Percentiles rank a stretch among this genome's conserved stretches.
Evolutionary conservation across 2,329 filamentous ascomycete genomes (phyloP).

Genomic region (Calonectria leucothoes): DNA sequence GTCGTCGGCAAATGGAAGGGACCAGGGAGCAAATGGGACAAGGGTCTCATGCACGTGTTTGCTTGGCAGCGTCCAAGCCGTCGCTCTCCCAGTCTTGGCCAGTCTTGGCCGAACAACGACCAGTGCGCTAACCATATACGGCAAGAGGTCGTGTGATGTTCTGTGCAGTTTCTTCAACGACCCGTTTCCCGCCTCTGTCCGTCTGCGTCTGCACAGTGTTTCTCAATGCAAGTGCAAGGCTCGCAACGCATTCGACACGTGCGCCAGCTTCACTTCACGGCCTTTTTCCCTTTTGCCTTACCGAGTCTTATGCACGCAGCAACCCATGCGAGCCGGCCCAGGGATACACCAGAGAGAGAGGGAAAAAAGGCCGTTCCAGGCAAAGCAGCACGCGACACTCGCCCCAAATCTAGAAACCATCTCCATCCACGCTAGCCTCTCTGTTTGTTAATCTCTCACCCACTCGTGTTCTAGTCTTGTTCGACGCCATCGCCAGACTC

Average conservation of each 20-base stretch:
- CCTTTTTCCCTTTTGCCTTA: conserved; percentile 5
- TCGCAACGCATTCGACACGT: neutral
- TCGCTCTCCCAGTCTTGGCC: conserved; percentile 22
- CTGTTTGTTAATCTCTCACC: conserved; percentile 16
- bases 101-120: conserved; percentile 15
- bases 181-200: neutral
- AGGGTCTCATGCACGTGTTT: conserved; percentile 26
- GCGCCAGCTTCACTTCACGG: neutral
- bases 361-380: neutral
- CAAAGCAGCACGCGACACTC: conserved; percentile 1
- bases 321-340: neutral
- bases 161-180: neutral
- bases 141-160: conserved; percentile 29
- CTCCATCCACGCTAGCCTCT: neutral
- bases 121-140: conserved; percentile 10
- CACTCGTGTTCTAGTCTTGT: neutral
- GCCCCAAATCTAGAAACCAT: neutral
- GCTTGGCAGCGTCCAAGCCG: conserved; percentile 23
- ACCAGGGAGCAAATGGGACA: conserved; percentile 9
- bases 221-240: neutral
- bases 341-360: neutral
- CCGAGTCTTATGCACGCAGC: neutral
- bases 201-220: neutral
- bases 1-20: neutral
- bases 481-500: neutral